Percentiles rank a stretch among this genome's conserved stretches.
Conservation (phyloP, 352 stramenopile species). For the Elongisporangium undulatum region DNA sequence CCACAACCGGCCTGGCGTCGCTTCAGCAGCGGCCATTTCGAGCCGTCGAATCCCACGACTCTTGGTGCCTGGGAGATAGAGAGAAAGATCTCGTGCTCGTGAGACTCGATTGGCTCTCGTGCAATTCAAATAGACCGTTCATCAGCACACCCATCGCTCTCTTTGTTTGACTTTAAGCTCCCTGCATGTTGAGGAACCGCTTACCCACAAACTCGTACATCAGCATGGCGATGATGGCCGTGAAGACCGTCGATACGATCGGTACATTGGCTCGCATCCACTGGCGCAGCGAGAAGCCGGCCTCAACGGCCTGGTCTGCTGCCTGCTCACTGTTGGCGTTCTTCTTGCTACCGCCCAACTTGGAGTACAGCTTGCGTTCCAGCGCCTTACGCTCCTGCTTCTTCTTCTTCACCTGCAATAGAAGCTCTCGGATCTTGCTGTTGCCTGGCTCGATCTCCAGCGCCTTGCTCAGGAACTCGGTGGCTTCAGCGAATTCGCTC, state of each 20-base stretch:
- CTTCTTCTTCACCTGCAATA: constrained; percentile 65
- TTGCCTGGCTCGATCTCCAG: constrained; percentile 65
- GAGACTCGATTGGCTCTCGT: background rate
- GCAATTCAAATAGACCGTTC: background rate
- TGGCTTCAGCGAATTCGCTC: constrained; percentile 67
- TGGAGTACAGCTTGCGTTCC: constrained; percentile 67
- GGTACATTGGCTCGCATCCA: constrained; percentile 32
- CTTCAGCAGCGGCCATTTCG: background rate
- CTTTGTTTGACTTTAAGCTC: background rate
- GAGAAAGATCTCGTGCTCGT: background rate
- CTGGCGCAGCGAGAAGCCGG: constrained; percentile 9
- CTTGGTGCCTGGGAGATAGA: background rate
- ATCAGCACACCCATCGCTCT: background rate
- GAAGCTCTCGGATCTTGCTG: constrained; percentile 52
- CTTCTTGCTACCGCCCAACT: constrained; percentile 34
- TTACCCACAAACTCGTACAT: constrained; percentile 62
- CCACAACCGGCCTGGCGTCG: background rate
- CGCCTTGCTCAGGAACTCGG: constrained; percentile 52
- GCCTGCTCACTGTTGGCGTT: background rate
- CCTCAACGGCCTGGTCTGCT: constrained; percentile 7
- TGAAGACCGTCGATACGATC: constrained; percentile 36
- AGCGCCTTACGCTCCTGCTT: constrained; percentile 51
- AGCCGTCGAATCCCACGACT: background rate
- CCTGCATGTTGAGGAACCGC: constrained; percentile 32
- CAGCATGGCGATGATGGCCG: constrained; percentile 46